Conservation (phyloP, 106 monocot genomes). For the Hemerocallis citrina region DNA sequence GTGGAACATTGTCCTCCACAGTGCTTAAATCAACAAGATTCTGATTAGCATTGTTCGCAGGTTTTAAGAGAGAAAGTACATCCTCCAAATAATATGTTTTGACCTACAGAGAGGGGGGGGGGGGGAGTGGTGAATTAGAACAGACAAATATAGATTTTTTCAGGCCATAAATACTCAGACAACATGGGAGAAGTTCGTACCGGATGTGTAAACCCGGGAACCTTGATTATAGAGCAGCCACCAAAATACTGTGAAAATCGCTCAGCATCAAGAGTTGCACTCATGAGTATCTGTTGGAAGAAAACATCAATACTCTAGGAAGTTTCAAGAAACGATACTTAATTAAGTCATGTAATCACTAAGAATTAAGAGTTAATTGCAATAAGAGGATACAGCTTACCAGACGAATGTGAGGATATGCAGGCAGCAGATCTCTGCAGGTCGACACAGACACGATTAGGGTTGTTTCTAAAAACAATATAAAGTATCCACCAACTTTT, state of each 20-base stretch:
- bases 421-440: conserved; percentile 77
- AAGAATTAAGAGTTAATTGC: neutral
- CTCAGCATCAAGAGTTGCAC: conserved; percentile 93
- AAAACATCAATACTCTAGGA: neutral
- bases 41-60: conserved; percentile 49
- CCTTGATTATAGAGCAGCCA: conserved; percentile 78
- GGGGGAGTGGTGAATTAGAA: too few species aligned
- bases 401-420: conserved; percentile 76
- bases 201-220: conserved; percentile 91
- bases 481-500: too few species aligned
- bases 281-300: conserved; percentile 78
- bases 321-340: neutral
- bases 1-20: conserved; percentile 18
- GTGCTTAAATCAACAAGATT: conserved; percentile 16
- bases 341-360: neutral
- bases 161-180: neutral
- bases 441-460: neutral
- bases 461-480: neutral
- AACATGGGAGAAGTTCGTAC: conserved; percentile 32
- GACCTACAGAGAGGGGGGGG: conserved; percentile 71
- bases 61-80: conserved; percentile 69
- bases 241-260: conserved; percentile 82
- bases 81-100: conserved; percentile 91
- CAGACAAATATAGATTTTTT: neutral
- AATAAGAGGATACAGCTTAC: conserved; percentile 26